These are phyloP conservation scores for Candida quercuum DNA, from an alignment of 805 yeast genomes.

Conservation along the genomic window DNA sequence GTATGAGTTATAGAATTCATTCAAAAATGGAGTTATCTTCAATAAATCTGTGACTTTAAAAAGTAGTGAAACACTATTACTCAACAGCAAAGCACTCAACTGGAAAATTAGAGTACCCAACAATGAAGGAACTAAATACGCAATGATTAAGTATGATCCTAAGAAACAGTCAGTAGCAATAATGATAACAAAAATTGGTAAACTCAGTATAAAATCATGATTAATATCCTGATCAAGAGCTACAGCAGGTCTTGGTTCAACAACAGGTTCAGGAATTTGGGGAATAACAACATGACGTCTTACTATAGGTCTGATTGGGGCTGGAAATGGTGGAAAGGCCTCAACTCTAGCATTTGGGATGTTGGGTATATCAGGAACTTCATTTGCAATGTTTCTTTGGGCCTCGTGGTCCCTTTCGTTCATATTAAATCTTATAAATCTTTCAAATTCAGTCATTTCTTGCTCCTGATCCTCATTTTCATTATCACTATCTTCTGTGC, in stretches of 20 bases:
- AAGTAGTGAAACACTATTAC: slow-evolving; percentile 4
- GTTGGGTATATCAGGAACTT: slow-evolving; percentile 12
- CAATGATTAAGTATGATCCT: slow-evolving; percentile 32
- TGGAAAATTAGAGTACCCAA: slow-evolving; percentile 30
- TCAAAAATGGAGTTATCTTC: neutral
- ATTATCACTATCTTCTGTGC: slow-evolving; percentile 11
- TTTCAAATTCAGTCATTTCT: slow-evolving; percentile 15
- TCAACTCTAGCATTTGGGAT: slow-evolving; percentile 6
- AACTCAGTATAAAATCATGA: slow-evolving; percentile 9
- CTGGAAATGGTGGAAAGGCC: slow-evolving; percentile 11
- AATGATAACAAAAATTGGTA: slow-evolving; percentile 14
- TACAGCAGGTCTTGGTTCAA: neutral
- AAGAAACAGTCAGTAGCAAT: slow-evolving; percentile 25
- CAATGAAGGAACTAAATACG: slow-evolving; percentile 44
- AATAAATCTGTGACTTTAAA: slow-evolving; percentile 2
- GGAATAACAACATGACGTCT: neutral
- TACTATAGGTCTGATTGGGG: slow-evolving; percentile 7
- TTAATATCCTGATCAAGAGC: slow-evolving; percentile 4
- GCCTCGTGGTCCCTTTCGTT: slow-evolving; percentile 12
- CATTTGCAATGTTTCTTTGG: slow-evolving; percentile 2
- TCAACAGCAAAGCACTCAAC: slow-evolving; percentile 11
- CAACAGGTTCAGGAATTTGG: neutral
- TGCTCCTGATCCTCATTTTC: slow-evolving; percentile 15
- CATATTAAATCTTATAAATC: slow-evolving; percentile 11
- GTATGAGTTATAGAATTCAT: neutral